phyloP scores from a whole-genome alignment of 2,329 filamentous ascomycete genomes.

The Aspergillus tanneri region DNA sequence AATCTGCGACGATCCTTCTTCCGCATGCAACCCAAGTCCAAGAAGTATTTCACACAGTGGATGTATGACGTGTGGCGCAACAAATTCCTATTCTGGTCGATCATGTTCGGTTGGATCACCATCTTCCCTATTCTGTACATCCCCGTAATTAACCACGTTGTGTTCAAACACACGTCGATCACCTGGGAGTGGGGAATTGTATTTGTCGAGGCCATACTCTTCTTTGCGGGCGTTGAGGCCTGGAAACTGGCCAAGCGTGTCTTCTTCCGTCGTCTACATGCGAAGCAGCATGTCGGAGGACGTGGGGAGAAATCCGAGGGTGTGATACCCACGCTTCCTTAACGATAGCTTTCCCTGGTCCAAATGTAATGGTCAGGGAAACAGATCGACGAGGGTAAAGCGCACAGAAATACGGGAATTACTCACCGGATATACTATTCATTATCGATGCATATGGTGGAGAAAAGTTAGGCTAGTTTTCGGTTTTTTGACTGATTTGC shows the following conservation, averaged over 20 bases:
- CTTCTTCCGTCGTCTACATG: conserved; percentile 41
- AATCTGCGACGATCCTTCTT: conserved; percentile 70
- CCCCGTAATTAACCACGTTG: conserved; percentile 60
- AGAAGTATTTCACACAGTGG: conserved; percentile 63
- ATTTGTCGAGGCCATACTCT: conserved; percentile 58
- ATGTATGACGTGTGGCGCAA: conserved; percentile 66
- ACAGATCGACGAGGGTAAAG: not conserved
- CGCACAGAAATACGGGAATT: not conserved
- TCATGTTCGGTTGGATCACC: conserved; percentile 54
- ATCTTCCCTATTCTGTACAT: conserved; percentile 64
- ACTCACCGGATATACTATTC: conserved; percentile 2
- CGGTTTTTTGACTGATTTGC: no score
- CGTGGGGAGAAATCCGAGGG: not conserved
- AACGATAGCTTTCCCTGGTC: conserved; percentile 22
- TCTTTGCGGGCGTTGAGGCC: conserved; percentile 60
- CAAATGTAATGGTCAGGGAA: conserved; percentile 14
- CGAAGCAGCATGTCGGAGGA: not conserved
- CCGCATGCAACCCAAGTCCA: conserved; percentile 64
- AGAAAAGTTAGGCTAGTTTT: not conserved
- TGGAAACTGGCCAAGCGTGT: conserved; percentile 66
- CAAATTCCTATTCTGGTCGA: conserved; percentile 67
- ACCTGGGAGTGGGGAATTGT: conserved; percentile 67
- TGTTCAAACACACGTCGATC: conserved; percentile 65
- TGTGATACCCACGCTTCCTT: conserved; percentile 7
- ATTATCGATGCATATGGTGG: not conserved